Conservation (phyloP, 345 rosid genomes). For the Syzygium aromaticum region DNA sequence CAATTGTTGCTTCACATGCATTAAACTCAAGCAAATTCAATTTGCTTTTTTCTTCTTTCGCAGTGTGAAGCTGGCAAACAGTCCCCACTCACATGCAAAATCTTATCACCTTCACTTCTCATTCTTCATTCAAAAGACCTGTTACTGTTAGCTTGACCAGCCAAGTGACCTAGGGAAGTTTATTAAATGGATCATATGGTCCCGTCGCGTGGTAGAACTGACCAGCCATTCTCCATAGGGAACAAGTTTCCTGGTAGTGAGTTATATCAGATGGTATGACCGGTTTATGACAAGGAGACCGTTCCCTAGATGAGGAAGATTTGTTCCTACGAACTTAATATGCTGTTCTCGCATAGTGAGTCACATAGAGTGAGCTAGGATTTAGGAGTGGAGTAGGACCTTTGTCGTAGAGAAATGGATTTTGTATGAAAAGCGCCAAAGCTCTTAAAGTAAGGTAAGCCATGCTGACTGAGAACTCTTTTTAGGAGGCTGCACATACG, state of each 20-base stretch:
- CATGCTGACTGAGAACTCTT: not conserved
- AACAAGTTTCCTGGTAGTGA: not conserved
- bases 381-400: not conserved
- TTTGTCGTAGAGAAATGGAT: not conserved
- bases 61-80: not conserved
- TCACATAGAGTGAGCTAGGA: not conserved
- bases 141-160: not conserved
- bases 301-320: not conserved
- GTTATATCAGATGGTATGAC: not conserved
- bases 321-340: not conserved
- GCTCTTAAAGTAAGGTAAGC: not conserved
- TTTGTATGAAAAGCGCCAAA: not conserved
- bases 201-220: not conserved
- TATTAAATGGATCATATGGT: not conserved
- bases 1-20: conserved; percentile 12
- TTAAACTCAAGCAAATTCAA: not conserved
- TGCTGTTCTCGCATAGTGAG: not conserved
- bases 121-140: not conserved
- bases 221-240: not conserved
- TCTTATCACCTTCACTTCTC: not conserved
- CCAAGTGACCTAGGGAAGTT: not conserved
- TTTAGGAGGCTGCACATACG: not conserved
- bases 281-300: not conserved
- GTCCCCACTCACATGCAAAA: not conserved
- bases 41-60: not conserved